These are phyloP conservation scores for Fusarium equiseti DNA, from an alignment of 2,329 filamentous ascomycete genomes.

Conservation along the genomic window DNA sequence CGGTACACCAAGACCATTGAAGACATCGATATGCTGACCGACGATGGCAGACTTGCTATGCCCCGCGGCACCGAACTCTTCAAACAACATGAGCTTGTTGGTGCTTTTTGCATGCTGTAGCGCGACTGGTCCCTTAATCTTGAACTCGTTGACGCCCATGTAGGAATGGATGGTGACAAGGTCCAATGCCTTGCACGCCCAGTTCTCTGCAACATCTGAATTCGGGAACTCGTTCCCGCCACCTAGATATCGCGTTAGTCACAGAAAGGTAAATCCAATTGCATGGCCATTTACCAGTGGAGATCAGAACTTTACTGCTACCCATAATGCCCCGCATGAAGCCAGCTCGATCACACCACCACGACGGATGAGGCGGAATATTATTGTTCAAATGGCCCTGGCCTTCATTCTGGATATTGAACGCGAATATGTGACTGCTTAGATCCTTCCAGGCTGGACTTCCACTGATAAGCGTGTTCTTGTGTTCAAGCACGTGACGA, in stretches of 20 bases:
- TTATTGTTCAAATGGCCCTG: not conserved
- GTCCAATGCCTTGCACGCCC: not conserved
- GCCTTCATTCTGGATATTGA: not conserved
- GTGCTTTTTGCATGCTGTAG: not conserved
- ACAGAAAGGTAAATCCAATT: too few species aligned
- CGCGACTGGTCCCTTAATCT: not conserved
- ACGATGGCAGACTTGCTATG: not conserved
- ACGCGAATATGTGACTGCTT: not conserved
- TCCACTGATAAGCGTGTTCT: not conserved
- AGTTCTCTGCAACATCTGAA: not conserved
- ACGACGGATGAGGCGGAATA: not conserved
- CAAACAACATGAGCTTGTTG: not conserved
- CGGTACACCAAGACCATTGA: not conserved
- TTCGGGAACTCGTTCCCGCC: not conserved
- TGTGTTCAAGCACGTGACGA: not conserved
- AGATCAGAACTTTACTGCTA: not conserved
- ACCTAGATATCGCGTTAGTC: not conserved
- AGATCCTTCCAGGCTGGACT: not conserved
- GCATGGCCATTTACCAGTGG: not conserved
- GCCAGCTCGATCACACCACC: not conserved
- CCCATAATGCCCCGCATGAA: not conserved
- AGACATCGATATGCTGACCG: not conserved
- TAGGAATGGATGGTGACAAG: not conserved
- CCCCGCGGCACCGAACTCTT: not conserved
- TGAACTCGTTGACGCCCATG: not conserved